Conservation (phyloP, 2,329 filamentous ascomycete genomes). For the Cadophora sp. region DNA sequence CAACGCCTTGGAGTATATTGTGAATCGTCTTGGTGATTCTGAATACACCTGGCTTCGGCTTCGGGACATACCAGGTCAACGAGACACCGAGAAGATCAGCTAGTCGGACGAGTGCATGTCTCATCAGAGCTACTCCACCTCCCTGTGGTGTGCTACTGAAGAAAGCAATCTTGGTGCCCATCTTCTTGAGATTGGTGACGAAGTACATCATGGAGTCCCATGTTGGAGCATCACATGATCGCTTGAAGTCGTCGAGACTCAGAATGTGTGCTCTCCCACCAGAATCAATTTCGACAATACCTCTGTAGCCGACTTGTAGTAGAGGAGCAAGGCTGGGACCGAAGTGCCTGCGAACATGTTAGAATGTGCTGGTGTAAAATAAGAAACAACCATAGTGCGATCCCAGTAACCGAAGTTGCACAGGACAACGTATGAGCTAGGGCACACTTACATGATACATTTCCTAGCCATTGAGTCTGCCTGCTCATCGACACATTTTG, state of each 20-base stretch:
- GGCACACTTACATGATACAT: slow-evolving; percentile 68
- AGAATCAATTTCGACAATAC: slow-evolving; percentile 64
- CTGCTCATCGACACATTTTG: slow-evolving; percentile 76
- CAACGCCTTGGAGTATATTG: slow-evolving; percentile 86
- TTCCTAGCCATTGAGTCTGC: slow-evolving; percentile 83
- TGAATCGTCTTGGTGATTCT: slow-evolving; percentile 86
- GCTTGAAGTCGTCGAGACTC: slow-evolving; percentile 57
- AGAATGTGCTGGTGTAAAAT: not conserved
- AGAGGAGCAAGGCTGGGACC: slow-evolving; percentile 75
- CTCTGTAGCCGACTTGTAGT: slow-evolving; percentile 64
- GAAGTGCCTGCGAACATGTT: slow-evolving; percentile 61
- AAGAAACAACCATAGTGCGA: not conserved
- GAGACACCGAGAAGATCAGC: slow-evolving; percentile 71
- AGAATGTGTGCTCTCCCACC: slow-evolving; percentile 58
- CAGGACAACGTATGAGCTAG: slow-evolving; percentile 14
- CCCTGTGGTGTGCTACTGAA: slow-evolving; percentile 71
- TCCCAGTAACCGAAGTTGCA: not conserved
- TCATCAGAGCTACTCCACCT: slow-evolving; percentile 70
- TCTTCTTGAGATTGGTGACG: slow-evolving; percentile 58
- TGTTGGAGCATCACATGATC: slow-evolving; percentile 58
- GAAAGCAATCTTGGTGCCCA: slow-evolving; percentile 65
- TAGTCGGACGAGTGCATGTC: slow-evolving; percentile 74
- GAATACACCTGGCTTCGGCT: slow-evolving; percentile 80
- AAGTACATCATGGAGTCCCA: slow-evolving; percentile 64
- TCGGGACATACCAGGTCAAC: slow-evolving; percentile 80